Base-by-base conservation (phyloP, 176 grass and related monocot genomes). In the Hyparrhenia diplandra region DNA sequence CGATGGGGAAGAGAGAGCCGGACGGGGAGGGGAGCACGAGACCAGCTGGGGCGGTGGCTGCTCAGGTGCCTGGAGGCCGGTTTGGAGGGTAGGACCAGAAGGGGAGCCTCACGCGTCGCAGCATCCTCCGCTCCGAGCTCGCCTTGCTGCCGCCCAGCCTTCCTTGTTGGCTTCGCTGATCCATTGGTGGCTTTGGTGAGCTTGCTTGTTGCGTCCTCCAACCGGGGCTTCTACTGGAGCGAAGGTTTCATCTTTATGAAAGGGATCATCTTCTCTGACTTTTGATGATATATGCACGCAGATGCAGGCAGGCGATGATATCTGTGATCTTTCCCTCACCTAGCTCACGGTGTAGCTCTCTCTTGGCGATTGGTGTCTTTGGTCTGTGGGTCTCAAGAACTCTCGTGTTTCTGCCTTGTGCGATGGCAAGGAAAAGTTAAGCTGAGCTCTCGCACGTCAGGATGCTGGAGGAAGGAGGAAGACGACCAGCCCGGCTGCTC, bases 31-130 rank as follows among this genome's bases (percentile, higher is more conserved):
- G 30, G 7, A 14, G 3, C 30, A 40, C 59, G 16, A 52, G 34
- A 45, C 18, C 13, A n/a, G 80, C 84, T 5, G 17, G 47, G 86
- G 78, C 31, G n/a, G n/a, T n/a, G 31, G 31, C 2, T 32, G 64
- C 96, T 85, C 89, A 93, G 67, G 90, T 86, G 69, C 96, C 96
- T 20, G 96, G 96, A 69, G 96, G 96, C 0, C 96, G 89, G 25
- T 86, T 93, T 2, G 96, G 92, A 5, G 92, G 90, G 73, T 87
- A 99, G 2, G 88, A 95, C 92, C 92, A 98, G 29, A 79, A 98
- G 10, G 92, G 88, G 34, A 93, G 88, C 34, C 64, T 89, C 3
- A 84, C 54, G 2, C 85, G 86, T 11, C 91, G 89, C 41, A 95
- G 76, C 76, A 91, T 93, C 89, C 79, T 86, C 85, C 81, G 87